phyloP scores from a whole-genome alignment of 257 asterid species.

The Cinchona pubescens region DNA sequence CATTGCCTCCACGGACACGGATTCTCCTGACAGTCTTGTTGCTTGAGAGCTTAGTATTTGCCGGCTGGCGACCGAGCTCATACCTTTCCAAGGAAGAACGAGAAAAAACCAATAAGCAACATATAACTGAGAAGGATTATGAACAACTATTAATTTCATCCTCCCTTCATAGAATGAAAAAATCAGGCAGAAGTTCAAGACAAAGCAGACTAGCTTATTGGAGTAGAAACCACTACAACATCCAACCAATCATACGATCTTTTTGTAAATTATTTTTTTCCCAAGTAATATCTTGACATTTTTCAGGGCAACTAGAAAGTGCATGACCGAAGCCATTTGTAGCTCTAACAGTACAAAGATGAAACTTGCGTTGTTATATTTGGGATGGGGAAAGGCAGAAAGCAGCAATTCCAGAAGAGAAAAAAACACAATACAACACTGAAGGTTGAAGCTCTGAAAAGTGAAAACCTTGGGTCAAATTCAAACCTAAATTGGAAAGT shows the following conservation, averaged over 20 bases:
- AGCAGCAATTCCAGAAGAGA: not conserved
- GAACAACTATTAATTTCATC: too few species aligned
- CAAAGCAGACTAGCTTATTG: not conserved
- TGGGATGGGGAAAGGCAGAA: not conserved
- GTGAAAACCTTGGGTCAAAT: not conserved
- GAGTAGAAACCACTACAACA: not conserved
- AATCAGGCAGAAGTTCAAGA: not conserved
- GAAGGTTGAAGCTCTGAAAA: not conserved
- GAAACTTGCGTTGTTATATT: not conserved
- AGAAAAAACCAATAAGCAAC: not conserved
- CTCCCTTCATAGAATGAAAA: not conserved
- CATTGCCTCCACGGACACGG: constrained; percentile 46
- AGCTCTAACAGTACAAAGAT: not conserved
- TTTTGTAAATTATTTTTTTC: not conserved
- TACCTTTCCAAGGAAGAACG: constrained; percentile 18
- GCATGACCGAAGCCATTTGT: not conserved
- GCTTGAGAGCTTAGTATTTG: constrained; percentile 39
- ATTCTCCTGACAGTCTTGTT: constrained; percentile 38
- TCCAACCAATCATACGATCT: not conserved
- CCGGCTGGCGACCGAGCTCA: constrained; percentile 47
- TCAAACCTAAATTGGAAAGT: not conserved
- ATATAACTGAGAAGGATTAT: not conserved
- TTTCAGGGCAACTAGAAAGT: not conserved
- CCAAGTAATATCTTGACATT: too few species aligned
- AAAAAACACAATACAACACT: not conserved